phyloP scores from a whole-genome alignment of 208 protist species.

The Strigomonas culicis region DNA sequence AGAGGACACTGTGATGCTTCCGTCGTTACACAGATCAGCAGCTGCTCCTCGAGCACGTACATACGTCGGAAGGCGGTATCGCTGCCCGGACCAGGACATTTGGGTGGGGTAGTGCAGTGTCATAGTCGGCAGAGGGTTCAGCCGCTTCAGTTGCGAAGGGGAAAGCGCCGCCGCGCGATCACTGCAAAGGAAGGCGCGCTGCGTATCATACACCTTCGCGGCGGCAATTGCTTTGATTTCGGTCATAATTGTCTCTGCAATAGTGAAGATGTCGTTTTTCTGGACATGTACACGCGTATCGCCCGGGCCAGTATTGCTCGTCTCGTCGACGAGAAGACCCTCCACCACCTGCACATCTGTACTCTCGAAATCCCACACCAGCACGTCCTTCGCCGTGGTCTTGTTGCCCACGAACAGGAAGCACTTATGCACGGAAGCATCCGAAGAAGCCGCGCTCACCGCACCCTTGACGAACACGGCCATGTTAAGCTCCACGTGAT shows the following conservation, averaged over 20 bases:
- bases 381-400: background rate
- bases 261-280: background rate
- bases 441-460: no score
- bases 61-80: slow-evolving; percentile 16
- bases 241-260: background rate
- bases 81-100: slow-evolving; percentile 27
- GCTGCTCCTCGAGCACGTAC: background rate
- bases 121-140: slow-evolving; percentile 19
- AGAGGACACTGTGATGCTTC: no score
- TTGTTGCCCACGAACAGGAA: background rate
- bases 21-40: no score
- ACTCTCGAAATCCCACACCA: background rate
- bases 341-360: background rate
- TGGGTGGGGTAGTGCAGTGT: slow-evolving; percentile 22
- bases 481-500: slow-evolving; percentile 21
- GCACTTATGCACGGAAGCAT: background rate
- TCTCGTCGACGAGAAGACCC: background rate
- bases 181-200: background rate
- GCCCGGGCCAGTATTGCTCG: background rate
- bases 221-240: background rate
- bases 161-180: background rate
- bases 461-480: slow-evolving; percentile 25
- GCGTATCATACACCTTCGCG: background rate
- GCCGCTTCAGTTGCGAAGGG: background rate
- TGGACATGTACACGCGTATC: background rate